Percentiles rank a stretch among this genome's conserved stretches.
Evolutionary conservation across 164 flowering plant species (phyloP).

Genomic region (Tetracentron sinense): DNA sequence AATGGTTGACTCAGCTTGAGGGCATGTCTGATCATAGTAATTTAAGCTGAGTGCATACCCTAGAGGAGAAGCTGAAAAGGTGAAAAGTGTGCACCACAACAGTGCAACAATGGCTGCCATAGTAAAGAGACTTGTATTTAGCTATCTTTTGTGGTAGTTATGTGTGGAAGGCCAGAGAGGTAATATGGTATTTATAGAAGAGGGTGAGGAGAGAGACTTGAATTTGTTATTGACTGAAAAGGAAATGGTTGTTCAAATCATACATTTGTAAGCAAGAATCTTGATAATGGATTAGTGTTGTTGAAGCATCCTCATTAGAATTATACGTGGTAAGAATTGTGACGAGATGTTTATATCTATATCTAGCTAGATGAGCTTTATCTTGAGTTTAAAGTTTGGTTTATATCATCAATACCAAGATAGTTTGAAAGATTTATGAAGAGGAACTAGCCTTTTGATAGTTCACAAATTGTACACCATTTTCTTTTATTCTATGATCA

Average conservation of each 20-base stretch:
- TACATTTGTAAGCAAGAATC: background rate
- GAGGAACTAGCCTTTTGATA: no score
- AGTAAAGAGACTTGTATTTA: background rate
- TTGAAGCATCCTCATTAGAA: background rate
- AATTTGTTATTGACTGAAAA: background rate
- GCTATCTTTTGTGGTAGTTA: background rate
- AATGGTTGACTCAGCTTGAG: constrained; percentile 24
- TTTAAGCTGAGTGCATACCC: constrained; percentile 30
- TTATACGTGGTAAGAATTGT: no score
- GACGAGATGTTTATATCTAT: no score
- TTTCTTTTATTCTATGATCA: no score
- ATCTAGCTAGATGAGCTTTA: no score
- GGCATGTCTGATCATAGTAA: constrained; percentile 35
- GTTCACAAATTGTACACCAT: no score
- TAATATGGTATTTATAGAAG: background rate
- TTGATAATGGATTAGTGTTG: background rate
- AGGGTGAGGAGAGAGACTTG: background rate
- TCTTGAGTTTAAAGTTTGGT: no score
- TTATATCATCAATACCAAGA: no score
- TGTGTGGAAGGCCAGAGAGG: background rate
- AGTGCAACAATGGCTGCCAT: constrained; percentile 19
- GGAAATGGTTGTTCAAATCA: background rate
- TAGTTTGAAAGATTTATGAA: no score
- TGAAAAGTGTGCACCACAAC: constrained; percentile 10
- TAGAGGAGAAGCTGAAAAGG: constrained; percentile 11